Evolutionary conservation across 495 filamentous ascomycete genomes (phyloP).

Genomic region (Lasiosphaeria ovina): DNA sequence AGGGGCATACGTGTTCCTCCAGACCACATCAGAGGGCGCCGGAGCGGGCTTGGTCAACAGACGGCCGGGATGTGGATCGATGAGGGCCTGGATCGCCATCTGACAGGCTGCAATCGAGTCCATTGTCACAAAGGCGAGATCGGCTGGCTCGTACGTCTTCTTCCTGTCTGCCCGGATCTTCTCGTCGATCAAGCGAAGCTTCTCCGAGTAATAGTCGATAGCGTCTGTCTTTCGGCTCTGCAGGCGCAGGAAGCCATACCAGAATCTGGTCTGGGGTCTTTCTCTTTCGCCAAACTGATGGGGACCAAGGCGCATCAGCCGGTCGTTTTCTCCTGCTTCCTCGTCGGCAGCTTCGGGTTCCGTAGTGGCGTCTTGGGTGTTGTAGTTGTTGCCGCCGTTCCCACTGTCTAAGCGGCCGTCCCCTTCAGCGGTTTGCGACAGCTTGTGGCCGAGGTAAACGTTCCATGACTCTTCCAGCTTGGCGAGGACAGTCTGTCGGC

Average conservation of each 20-base stretch:
- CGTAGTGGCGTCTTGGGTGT: not conserved
- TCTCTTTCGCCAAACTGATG: constrained; percentile 29
- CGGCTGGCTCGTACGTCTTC: constrained; percentile 74
- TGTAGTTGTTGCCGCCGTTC: not conserved
- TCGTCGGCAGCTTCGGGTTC: constrained; percentile 25
- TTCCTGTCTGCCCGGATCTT: constrained; percentile 66
- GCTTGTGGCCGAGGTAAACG: constrained; percentile 49
- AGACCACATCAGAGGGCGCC: constrained; percentile 83
- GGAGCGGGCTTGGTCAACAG: constrained; percentile 84
- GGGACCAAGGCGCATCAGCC: constrained; percentile 48
- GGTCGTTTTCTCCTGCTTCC: constrained; percentile 44
- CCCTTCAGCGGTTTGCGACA: constrained; percentile 5
- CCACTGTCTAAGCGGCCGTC: constrained; percentile 3
- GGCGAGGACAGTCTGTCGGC: constrained; percentile 62
- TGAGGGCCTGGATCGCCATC: constrained; percentile 89
- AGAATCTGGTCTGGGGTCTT: constrained; percentile 70
- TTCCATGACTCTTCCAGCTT: constrained; percentile 86
- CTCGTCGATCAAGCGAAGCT: constrained; percentile 77
- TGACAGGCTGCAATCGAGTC: constrained; percentile 88
- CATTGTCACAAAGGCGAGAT: constrained; percentile 95
- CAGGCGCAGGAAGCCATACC: constrained; percentile 76
- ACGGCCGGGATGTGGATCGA: constrained; percentile 83
- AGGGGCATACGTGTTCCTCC: constrained; percentile 89
- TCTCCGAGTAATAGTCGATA: constrained; percentile 89
- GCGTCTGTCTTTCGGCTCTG: constrained; percentile 76